Evolutionary conservation across 352 stramenopile genomes (phyloP).

Genomic region (Pythium plurisporium): DNA sequence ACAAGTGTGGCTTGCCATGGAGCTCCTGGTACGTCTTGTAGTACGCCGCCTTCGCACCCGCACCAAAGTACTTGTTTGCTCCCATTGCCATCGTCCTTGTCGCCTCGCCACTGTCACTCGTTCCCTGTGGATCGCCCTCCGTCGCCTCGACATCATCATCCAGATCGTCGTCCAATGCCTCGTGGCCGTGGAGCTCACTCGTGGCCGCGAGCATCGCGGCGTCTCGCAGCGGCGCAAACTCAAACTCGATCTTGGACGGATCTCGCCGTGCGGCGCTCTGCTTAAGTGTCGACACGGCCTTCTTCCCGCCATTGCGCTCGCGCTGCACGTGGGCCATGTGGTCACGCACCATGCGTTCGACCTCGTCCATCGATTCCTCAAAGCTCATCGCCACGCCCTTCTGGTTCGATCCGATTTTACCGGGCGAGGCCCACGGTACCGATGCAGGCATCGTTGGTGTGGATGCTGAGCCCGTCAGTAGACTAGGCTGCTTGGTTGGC

Average conservation of each 20-base stretch:
- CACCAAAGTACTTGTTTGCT: conserved; percentile 47
- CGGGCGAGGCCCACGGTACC: background rate
- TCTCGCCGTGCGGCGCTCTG: conserved; percentile 10
- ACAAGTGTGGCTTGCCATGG: conserved; percentile 54
- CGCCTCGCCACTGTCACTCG: background rate
- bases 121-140: background rate
- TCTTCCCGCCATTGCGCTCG: conserved; percentile 13
- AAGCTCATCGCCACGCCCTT: conserved; percentile 38
- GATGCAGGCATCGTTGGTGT: background rate
- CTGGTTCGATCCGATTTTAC: too few relatives aligned
- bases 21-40: conserved; percentile 56
- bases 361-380: conserved; percentile 39
- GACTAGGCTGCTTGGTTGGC: background rate
- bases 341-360: conserved; percentile 44
- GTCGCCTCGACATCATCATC: conserved; percentile 14
- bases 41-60: conserved; percentile 35
- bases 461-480: conserved; percentile 2
- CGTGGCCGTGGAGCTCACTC: conserved; percentile 13
- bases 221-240: conserved; percentile 42
- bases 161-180: conserved; percentile 18
- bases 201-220: conserved; percentile 28
- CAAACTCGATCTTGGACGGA: conserved; percentile 23
- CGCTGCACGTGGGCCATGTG: conserved; percentile 25
- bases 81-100: background rate
- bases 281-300: conserved; percentile 17